These are phyloP conservation scores for Thelonectria olida DNA, from an alignment of 2,329 filamentous ascomycete genomes.

Conservation along the genomic window DNA sequence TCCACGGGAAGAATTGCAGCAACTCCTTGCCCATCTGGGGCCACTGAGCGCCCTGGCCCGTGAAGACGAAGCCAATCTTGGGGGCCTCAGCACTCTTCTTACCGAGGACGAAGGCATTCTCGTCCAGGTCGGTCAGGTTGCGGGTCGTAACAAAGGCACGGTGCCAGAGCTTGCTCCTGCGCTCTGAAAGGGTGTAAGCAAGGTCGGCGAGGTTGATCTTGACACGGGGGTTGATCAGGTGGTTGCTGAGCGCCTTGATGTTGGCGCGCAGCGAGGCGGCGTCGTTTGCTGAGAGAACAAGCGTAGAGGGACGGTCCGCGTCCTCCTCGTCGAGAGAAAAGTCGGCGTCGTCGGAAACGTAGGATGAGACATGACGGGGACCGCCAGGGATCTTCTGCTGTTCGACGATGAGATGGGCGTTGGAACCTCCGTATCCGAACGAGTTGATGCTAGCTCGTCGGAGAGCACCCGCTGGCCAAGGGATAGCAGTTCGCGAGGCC, in stretches of 20 bases:
- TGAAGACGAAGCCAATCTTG: conserved; percentile 36
- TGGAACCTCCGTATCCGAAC: conserved; percentile 27
- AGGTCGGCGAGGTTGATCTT: conserved; percentile 35
- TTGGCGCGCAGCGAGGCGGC: conserved; percentile 11
- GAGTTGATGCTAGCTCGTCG: conserved; percentile 23
- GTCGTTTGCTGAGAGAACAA: neutral
- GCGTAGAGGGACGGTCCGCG: neutral
- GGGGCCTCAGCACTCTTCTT: too few relatives aligned
- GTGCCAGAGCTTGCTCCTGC: neutral
- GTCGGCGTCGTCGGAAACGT: neutral
- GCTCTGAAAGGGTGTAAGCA: conserved; percentile 22
- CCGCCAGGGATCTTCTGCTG: neutral
- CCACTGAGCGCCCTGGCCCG: conserved; percentile 50
- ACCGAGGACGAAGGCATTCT: too few relatives aligned
- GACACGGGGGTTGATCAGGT: neutral
- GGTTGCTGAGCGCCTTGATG: neutral
- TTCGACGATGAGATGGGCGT: conserved; percentile 29
- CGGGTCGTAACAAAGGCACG: too few relatives aligned
- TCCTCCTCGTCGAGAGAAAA: conserved; percentile 42
- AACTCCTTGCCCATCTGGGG: conserved; percentile 42
- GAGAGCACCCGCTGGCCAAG: conserved; percentile 1
- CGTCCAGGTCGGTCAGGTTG: too few relatives aligned
- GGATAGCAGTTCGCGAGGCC: conserved; percentile 15
- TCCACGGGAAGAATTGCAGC: conserved; percentile 1
- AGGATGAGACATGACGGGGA: too few relatives aligned